Conservation (phyloP, 148 eudicot genomes). For the Arbutus unedo region DNA sequence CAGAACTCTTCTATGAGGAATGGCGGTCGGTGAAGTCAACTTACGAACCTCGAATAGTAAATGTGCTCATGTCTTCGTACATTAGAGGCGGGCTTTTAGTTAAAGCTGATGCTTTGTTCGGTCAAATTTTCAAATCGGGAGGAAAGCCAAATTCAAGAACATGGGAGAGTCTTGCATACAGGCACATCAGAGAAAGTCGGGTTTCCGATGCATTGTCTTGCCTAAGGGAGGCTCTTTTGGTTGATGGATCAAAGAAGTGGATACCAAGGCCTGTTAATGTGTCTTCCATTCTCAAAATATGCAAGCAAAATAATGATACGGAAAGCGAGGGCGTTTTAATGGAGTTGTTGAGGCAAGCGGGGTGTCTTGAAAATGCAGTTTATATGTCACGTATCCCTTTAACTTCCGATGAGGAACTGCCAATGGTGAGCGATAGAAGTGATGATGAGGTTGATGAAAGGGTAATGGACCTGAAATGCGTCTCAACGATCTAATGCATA, state of each 20-base stretch:
- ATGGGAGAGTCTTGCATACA: constrained; percentile 73
- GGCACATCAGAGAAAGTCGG: constrained; percentile 44
- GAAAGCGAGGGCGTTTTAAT: constrained; percentile 50
- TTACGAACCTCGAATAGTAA: constrained; percentile 65
- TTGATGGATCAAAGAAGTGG: constrained; percentile 49
- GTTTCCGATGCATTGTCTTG: constrained; percentile 66
- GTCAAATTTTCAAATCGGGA: constrained; percentile 49
- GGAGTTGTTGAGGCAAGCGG: constrained; percentile 48
- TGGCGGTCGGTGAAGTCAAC: constrained; percentile 54
- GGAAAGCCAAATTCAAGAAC: constrained; percentile 61
- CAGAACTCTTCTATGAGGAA: constrained; percentile 63
- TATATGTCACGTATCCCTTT: constrained; percentile 39
- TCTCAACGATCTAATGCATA: constrained; percentile 28
- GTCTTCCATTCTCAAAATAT: constrained; percentile 43
- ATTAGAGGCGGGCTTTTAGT: constrained; percentile 49
- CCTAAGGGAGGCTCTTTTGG: constrained; percentile 49
- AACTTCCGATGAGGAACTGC: constrained; percentile 14
- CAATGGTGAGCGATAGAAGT: constrained; percentile 19
- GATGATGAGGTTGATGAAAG: constrained; percentile 23
- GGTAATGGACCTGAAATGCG: constrained; percentile 39
- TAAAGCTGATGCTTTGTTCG: constrained; percentile 58
- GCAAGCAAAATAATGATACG: constrained; percentile 45
- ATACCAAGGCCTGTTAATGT: constrained; percentile 53
- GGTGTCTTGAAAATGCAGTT: constrained; percentile 52
- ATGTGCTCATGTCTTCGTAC: constrained; percentile 65